Conservation (phyloP, 2,329 filamentous ascomycete genomes). For the Cladophialophora immunda region DNA sequence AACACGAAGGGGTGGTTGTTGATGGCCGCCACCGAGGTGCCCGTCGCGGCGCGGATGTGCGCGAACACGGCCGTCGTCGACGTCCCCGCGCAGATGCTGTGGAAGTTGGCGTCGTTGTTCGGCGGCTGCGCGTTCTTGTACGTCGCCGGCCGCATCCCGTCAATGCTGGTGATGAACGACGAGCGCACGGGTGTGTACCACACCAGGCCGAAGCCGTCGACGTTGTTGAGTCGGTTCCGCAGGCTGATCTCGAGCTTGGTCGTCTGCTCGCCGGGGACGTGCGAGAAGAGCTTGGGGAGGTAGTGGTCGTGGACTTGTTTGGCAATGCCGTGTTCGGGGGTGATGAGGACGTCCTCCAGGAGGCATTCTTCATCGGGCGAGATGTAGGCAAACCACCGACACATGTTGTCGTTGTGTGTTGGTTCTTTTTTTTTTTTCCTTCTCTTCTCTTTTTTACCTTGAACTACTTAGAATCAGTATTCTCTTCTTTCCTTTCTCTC, state of each 20-base stretch:
- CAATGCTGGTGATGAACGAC: slow-evolving; percentile 45
- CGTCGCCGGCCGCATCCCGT: slow-evolving; percentile 51
- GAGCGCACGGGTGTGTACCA: slow-evolving; percentile 61
- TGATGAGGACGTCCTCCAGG: slow-evolving; percentile 63
- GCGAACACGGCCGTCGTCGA: slow-evolving; percentile 60
- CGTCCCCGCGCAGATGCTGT: slow-evolving; percentile 61
- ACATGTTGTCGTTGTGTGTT: slow-evolving; percentile 46
- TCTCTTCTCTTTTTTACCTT: neutral
- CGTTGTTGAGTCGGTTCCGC: slow-evolving; percentile 63
- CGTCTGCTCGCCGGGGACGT: slow-evolving; percentile 51
- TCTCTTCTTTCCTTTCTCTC: neutral
- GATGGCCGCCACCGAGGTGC: slow-evolving; percentile 57
- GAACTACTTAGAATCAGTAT: neutral
- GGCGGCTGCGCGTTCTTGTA: slow-evolving; percentile 64
- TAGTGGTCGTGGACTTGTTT: slow-evolving; percentile 63
- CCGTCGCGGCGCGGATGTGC: slow-evolving; percentile 62
- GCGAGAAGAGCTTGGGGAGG: slow-evolving; percentile 61
- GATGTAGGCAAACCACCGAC: slow-evolving; percentile 66
- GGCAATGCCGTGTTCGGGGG: slow-evolving; percentile 52
- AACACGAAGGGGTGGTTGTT: slow-evolving; percentile 67
- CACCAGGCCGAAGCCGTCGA: slow-evolving; percentile 64
- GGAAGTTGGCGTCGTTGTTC: slow-evolving; percentile 63
- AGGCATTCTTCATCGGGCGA: slow-evolving; percentile 62
- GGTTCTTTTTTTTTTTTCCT: neutral
- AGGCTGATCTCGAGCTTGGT: slow-evolving; percentile 51